Base-by-base conservation (phyloP, 257 asterid species). In the Cordia subcordata region DNA sequence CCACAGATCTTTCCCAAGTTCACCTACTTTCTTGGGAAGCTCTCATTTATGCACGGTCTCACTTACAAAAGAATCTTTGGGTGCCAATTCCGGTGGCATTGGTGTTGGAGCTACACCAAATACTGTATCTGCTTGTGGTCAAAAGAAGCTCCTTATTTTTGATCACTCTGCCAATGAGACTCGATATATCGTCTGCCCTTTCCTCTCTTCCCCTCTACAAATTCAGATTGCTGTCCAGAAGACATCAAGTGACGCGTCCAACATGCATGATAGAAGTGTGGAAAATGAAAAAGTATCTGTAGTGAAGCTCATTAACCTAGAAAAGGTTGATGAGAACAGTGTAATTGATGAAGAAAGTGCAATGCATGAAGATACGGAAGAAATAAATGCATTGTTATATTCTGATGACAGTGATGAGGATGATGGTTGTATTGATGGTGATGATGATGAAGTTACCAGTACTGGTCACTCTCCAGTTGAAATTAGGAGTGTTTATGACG, bases 401-500 rank as follows among this genome's bases (percentile, higher is more conserved):
- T 86, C 92, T 10, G 86, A 75, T 72, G 80, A 67, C 15, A 42
- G 47, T 14, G 60, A 72, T 49, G 77, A 71, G 23, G 59, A 8
- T 60, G 79, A 68, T 54, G 62, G 69, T 47, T 73, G 68, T 40
- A 58, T 9, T 59, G 80, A 68, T 77, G 76, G 39, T 55, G 88
- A 64, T 37, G 66, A 81, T 69, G 88, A 85, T 70, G 96, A 85
- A 74, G 83, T 85, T 68, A 74, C 85, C 58, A 82, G 96, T 87
- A 75, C 82, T 68, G 80, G 78, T 60, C 84, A 70, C 68, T 68
- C 84, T 62, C 84, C 70, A 42, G 46, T 58, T 16, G 45, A 45
- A 39, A 49, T 57, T 63, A 63, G 58, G 15, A 70, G 66, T 47
- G 71, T 63, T 57, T 33, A 14, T 35, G 68, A 49, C 42, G 58